A percentile compares a stretch with the other conserved stretches of the same genome.
phyloP scores from a whole-genome alignment of 2,329 filamentous ascomycete species.

The Aspergillus costaricaensis region DNA sequence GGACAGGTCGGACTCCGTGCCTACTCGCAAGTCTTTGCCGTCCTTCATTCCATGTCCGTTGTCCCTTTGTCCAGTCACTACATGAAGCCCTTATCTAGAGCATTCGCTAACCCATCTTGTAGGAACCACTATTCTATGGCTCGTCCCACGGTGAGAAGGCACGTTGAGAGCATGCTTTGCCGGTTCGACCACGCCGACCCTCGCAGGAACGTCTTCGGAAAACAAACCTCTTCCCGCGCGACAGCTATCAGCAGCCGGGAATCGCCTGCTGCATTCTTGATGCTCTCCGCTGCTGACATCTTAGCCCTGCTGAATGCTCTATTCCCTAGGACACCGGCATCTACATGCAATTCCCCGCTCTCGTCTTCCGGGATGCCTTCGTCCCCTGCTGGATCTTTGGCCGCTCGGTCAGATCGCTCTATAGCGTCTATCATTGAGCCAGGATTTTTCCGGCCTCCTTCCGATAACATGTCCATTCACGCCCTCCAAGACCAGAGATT shows the following conservation, averaged over 20 bases:
- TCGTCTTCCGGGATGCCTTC: constrained; percentile 28
- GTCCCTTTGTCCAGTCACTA: constrained; percentile 14
- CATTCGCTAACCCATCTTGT: neutral
- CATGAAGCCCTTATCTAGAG: neutral
- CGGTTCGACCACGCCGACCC: constrained; percentile 24
- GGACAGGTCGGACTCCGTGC: constrained; percentile 77
- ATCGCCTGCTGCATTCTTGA: constrained; percentile 63
- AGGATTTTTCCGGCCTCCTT: constrained; percentile 35
- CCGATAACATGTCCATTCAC: constrained; percentile 28
- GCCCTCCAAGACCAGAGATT: constrained; percentile 29
- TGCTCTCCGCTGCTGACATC: constrained; percentile 77
- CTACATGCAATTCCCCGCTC: constrained; percentile 31
- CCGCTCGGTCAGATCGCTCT: constrained; percentile 25
- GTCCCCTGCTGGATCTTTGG: constrained; percentile 22
- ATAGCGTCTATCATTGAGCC: constrained; percentile 28
- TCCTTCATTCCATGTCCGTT: constrained; percentile 68
- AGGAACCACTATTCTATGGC: constrained; percentile 42
- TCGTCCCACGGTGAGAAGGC: constrained; percentile 35
- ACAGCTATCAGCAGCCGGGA: constrained; percentile 52
- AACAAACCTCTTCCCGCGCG: constrained; percentile 46
- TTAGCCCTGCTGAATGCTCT: constrained; percentile 78
- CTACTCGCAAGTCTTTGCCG: constrained; percentile 76
- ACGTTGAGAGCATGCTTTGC: constrained; percentile 43
- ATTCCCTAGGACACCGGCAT: constrained; percentile 58
- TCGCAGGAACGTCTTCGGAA: constrained; percentile 4